phyloP scores from a whole-genome alignment of 2,329 filamentous ascomycete genomes.

The Clarireedia sp. region DNA sequence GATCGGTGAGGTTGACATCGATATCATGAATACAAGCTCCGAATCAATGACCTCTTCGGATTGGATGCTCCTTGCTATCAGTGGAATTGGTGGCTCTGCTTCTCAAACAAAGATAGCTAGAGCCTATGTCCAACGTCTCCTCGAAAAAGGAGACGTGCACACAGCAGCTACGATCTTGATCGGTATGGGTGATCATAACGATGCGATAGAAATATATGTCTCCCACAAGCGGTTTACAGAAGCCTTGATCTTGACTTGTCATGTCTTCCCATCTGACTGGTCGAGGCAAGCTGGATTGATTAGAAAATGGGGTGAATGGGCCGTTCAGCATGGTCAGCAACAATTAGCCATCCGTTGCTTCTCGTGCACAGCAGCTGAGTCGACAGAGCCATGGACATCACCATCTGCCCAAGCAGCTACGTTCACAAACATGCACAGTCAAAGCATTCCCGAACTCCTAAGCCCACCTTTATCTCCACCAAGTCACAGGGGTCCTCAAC shows the following conservation, averaged over 20 bases:
- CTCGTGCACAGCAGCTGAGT: slow-evolving; percentile 80
- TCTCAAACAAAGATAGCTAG: slow-evolving; percentile 87
- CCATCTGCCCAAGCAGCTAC: slow-evolving; percentile 63
- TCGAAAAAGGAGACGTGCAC: slow-evolving; percentile 86
- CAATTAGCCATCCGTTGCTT: slow-evolving; percentile 89
- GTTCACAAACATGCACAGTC: slow-evolving; percentile 49
- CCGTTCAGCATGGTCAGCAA: slow-evolving; percentile 77
- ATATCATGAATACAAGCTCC: slow-evolving; percentile 71
- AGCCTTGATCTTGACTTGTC: slow-evolving; percentile 77
- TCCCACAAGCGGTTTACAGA: slow-evolving; percentile 90
- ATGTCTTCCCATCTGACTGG: slow-evolving; percentile 81
- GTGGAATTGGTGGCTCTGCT: slow-evolving; percentile 69
- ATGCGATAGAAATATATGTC: slow-evolving; percentile 93
- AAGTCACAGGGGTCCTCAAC: slow-evolving; percentile 49
- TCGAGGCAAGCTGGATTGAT: slow-evolving; percentile 81
- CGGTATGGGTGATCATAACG: slow-evolving; percentile 83
- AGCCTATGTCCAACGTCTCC: slow-evolving; percentile 79
- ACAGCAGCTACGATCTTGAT: slow-evolving; percentile 89
- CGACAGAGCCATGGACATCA: slow-evolving; percentile 79
- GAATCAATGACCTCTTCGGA: slow-evolving; percentile 88
- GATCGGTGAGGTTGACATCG: slow-evolving; percentile 77
- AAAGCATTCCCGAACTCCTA: slow-evolving; percentile 51
- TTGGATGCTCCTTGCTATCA: slow-evolving; percentile 93
- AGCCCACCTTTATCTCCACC: slow-evolving; percentile 71
- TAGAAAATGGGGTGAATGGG: slow-evolving; percentile 90